Base-by-base conservation (phyloP, 805 yeast species). In the Candida michaelii region DNA sequence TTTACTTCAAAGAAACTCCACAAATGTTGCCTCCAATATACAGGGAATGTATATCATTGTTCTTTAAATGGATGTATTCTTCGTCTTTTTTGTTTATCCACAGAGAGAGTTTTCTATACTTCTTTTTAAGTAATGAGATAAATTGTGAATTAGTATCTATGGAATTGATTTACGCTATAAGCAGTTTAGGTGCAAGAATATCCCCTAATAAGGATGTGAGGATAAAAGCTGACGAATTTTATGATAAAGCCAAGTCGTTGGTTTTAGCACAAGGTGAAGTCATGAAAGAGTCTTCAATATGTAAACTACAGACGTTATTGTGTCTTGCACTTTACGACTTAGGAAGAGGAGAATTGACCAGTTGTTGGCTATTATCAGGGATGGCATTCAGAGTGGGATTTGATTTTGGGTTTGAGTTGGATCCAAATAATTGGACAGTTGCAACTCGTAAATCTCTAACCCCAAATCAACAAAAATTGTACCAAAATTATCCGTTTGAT, bases 361-460 rank as follows among this genome's bases (percentile, higher is more conserved):
- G 50, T 25, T 45, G 50, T 13, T 50, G 53, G 53, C 27, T 45
- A 30, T 39, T 50, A 7, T 40, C 53, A 6, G 53, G 53, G 10
- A 25, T 50, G 21, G 53, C 50, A 1, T 45, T 50, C 30, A 41
- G 53, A 36, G 38, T 45, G 29, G 53, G 53, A 6, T 41, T 40
- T 18, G 50, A 50, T 25, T 32, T 47, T 18, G 53, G 51, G 8
- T 49, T 49, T 29, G 52, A 49, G 25, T 33, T 44, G 13, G 50
- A 47, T 35, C 50, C 50, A 8, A 47, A 47, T 29, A 39, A 47
- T 29, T 47, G 50, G 50, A 30, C 40, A 19, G 44, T 42, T 12
- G 49, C 43, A 53, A 17, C 27, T 9, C 33, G 27, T n/a, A n/a
- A 13, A 9, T 19, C 36, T 33, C 5, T 33, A 3, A 30, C 6